These are phyloP conservation scores for Naegleria fowleri DNA, from an alignment of 208 protist species.

Conservation along the genomic window DNA sequence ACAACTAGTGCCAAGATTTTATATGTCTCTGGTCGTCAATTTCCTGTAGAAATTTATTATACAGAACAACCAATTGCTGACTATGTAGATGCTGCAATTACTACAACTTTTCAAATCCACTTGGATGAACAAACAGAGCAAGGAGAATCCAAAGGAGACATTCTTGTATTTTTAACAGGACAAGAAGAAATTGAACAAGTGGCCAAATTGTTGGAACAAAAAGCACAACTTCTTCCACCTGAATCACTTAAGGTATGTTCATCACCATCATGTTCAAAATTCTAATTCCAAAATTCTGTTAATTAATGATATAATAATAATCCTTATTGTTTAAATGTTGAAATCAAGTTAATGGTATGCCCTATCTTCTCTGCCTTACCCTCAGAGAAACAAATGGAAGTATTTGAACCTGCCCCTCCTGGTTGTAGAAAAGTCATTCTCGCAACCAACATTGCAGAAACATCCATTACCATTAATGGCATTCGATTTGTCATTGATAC, in stretches of 20 bases:
- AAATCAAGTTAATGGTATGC: constrained; percentile 59
- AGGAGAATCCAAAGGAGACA: constrained; percentile 29
- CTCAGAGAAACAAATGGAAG: constrained; percentile 70
- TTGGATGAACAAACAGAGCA: constrained; percentile 63
- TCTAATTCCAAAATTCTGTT: neutral
- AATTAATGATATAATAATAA: neutral
- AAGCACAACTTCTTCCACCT: neutral
- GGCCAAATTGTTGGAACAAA: constrained; percentile 28
- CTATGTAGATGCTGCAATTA: constrained; percentile 69
- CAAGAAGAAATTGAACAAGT: constrained; percentile 49
- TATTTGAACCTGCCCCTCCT: constrained; percentile 71
- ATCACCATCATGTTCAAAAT: neutral
- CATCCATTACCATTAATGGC: constrained; percentile 89
- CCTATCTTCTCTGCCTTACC: constrained; percentile 81
- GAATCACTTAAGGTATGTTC: neutral
- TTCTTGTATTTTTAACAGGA: constrained; percentile 59
- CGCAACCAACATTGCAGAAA: constrained; percentile 93
- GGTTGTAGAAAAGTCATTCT: constrained; percentile 81
- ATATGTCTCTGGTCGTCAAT: constrained; percentile 75
- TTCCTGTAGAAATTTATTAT: constrained; percentile 65
- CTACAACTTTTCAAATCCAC: constrained; percentile 69
- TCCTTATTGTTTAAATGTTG: neutral
- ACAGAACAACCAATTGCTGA: constrained; percentile 51
- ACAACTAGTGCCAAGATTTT: constrained; percentile 63
- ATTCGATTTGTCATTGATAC: constrained; percentile 89